phyloP scores from a whole-genome alignment of 1,284 basidiomycete genomes.

The Melampsora americana region DNA sequence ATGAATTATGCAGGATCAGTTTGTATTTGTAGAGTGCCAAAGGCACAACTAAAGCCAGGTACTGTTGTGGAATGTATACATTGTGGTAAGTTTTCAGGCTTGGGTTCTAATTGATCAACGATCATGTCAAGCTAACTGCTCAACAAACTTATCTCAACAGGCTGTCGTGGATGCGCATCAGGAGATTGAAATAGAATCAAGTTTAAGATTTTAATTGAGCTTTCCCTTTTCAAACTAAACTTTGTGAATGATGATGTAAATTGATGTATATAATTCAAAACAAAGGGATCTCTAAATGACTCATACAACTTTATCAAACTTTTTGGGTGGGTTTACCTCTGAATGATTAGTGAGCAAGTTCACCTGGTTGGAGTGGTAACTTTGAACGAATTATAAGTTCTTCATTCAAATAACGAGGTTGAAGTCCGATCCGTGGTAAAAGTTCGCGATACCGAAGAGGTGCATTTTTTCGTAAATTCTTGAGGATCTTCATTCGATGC shows the following conservation, averaged over 20 bases:
- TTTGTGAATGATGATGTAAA: not conserved
- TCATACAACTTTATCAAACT: not conserved
- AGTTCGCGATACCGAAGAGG: slow-evolving; percentile 28
- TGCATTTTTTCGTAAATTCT: slow-evolving; percentile 25
- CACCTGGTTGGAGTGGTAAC: slow-evolving; percentile 36
- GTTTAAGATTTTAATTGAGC: no score
- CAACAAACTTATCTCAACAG: slow-evolving; percentile 7
- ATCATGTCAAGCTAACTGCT: not conserved
- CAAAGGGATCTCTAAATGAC: not conserved
- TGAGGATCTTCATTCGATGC: slow-evolving; percentile 42
- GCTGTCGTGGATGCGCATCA: slow-evolving; percentile 41
- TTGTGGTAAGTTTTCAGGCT: slow-evolving; percentile 68
- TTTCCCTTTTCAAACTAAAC: not conserved
- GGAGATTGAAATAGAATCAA: slow-evolving; percentile 9
- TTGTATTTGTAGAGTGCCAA: slow-evolving; percentile 95
- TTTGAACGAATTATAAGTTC: slow-evolving; percentile 39
- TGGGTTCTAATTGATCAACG: not conserved
- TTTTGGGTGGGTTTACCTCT: not conserved
- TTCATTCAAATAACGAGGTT: slow-evolving; percentile 35
- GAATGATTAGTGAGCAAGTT: slow-evolving; percentile 17
- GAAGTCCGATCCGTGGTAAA: slow-evolving; percentile 32
- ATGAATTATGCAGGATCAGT: slow-evolving; percentile 99
- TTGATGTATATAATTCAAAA: not conserved
- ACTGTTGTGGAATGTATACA: slow-evolving; percentile 96
- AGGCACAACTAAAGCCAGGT: slow-evolving; percentile 81